These are phyloP conservation scores for Calonectria fujianensis DNA, from an alignment of 2,329 filamentous ascomycete genomes.

Conservation along the genomic window DNA sequence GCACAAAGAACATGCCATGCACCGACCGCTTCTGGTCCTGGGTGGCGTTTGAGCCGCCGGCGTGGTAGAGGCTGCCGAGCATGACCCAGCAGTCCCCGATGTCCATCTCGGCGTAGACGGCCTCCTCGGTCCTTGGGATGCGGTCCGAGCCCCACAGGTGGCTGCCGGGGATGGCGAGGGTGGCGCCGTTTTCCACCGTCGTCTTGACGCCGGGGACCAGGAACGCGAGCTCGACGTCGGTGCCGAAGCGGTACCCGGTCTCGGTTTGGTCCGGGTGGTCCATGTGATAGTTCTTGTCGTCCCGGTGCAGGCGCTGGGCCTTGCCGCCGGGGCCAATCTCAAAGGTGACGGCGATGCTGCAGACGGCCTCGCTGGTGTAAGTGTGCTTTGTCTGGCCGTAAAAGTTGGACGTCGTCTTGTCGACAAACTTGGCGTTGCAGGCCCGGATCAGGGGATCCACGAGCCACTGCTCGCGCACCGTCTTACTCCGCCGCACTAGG, in stretches of 20 bases:
- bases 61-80: constrained; percentile 31
- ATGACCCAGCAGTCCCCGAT: constrained; percentile 37
- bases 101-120: constrained; percentile 32
- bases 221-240: constrained; percentile 32
- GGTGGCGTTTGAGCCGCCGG: constrained; percentile 30
- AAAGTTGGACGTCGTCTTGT: constrained; percentile 35
- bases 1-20: constrained; percentile 34
- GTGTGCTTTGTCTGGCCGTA: constrained; percentile 36
- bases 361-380: constrained; percentile 34
- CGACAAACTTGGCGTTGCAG: constrained; percentile 33
- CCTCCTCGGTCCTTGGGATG: constrained; percentile 25
- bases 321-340: constrained; percentile 35
- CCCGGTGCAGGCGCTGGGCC: constrained; percentile 34
- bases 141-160: constrained; percentile 34
- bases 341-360: constrained; percentile 35
- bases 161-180: constrained; percentile 32
- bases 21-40: constrained; percentile 30
- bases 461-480: constrained; percentile 34
- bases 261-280: constrained; percentile 27
- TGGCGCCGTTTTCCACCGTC: constrained; percentile 32
- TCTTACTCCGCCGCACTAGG: constrained; percentile 32
- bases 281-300: constrained; percentile 36
- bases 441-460: constrained; percentile 32
- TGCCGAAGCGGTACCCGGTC: constrained; percentile 31
- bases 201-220: constrained; percentile 32